phyloP scores from a whole-genome alignment of 306 rosid species.

The Cicer arietinum region DNA sequence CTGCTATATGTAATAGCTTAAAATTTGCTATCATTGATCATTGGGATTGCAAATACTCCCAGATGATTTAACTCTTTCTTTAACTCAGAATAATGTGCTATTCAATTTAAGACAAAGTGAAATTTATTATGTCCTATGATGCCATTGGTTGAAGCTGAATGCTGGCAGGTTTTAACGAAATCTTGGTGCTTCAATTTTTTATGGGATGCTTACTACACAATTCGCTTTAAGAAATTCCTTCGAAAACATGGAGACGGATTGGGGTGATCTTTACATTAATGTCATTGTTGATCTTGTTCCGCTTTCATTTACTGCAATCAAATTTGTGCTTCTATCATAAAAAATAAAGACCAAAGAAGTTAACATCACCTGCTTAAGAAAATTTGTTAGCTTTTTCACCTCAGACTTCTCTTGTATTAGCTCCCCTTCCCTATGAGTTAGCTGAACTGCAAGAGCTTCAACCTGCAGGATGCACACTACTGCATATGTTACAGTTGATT shows the following conservation, averaged over 20 bases:
- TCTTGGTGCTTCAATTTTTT: background rate
- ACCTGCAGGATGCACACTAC: conserved; percentile 45
- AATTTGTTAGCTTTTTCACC: conserved; percentile 91
- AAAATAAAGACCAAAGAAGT: conserved; percentile 11
- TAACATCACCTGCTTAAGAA: conserved; percentile 89
- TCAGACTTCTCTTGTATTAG: conserved; percentile 90
- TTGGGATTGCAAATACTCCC: too few species aligned
- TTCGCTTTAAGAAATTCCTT: background rate
- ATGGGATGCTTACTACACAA: background rate
- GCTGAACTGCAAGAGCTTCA: conserved; percentile 87
- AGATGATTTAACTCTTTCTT: too few species aligned
- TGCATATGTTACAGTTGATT: conserved; percentile 13
- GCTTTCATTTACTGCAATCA: background rate
- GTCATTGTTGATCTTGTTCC: conserved; percentile 8
- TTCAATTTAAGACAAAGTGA: too few species aligned
- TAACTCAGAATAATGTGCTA: too few species aligned
- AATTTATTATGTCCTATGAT: background rate
- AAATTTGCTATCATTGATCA: too few species aligned
- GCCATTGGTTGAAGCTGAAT: background rate
- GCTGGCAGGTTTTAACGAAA: background rate
- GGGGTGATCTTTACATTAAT: conserved; percentile 17
- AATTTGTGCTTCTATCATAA: background rate
- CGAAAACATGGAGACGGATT: conserved; percentile 4
- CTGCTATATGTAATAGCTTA: too few species aligned
- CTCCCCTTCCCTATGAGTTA: conserved; percentile 78